Conservation (phyloP, 768 basidiomycete species). For the Pulveroboletus sp. region DNA sequence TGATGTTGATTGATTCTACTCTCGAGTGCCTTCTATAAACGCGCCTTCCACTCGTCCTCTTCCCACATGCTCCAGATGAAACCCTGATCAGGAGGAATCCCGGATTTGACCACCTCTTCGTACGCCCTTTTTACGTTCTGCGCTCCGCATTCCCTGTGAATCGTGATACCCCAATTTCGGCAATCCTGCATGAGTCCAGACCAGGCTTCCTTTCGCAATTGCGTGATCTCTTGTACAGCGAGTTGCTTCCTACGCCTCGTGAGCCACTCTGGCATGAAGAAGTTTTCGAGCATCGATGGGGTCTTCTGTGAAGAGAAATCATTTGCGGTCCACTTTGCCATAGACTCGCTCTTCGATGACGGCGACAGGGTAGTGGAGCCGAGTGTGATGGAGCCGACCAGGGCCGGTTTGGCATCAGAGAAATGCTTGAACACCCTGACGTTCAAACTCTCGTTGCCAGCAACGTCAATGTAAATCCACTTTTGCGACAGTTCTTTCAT, state of each 20-base stretch:
- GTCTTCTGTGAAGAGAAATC: slow-evolving; percentile 22
- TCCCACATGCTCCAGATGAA: slow-evolving; percentile 69
- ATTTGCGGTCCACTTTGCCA: slow-evolving; percentile 39
- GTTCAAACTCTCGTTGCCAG: slow-evolving; percentile 54
- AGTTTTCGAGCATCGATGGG: slow-evolving; percentile 39
- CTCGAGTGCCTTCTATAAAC: slow-evolving; percentile 6
- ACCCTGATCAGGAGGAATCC: slow-evolving; percentile 53
- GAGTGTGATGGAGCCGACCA: slow-evolving; percentile 44
- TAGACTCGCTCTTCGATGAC: slow-evolving; percentile 30
- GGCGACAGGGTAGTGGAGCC: slow-evolving; percentile 58
- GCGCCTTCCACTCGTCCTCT: slow-evolving; percentile 12
- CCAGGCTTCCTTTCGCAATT: slow-evolving; percentile 55
- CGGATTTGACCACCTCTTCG: slow-evolving; percentile 39
- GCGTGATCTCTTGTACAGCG: slow-evolving; percentile 42
- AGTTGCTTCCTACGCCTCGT: slow-evolving; percentile 49
- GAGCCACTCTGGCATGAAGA: slow-evolving; percentile 73
- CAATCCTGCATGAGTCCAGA: slow-evolving; percentile 55
- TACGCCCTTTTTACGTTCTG: slow-evolving; percentile 48
- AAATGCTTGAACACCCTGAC: slow-evolving; percentile 41
- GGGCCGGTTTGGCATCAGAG: slow-evolving; percentile 9
- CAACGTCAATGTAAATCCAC: slow-evolving; percentile 64
- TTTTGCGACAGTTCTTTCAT: slow-evolving; percentile 31
- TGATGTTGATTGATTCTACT: too few relatives aligned
- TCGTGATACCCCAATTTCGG: slow-evolving; percentile 45
- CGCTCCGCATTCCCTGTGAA: slow-evolving; percentile 47